Percentiles rank a stretch among this genome's conserved stretches.
These are phyloP conservation scores for Globisporangium perplexum DNA, from an alignment of 352 stramenopile species.

Conservation along the genomic window DNA sequence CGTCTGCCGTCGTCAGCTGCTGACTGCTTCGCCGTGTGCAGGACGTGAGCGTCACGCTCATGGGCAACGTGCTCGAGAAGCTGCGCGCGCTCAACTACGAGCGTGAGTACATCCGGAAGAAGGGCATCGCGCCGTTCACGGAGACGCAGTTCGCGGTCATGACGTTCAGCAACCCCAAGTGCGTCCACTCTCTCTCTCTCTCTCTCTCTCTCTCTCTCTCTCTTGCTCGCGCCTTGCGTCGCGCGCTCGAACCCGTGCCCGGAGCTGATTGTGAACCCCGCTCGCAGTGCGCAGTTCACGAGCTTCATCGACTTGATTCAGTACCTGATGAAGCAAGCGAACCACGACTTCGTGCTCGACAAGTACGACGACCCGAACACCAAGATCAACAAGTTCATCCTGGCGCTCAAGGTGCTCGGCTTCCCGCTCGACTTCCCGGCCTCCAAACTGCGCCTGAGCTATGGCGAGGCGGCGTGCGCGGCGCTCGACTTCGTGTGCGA, in stretches of 20 bases:
- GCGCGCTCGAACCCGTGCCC: too few species aligned
- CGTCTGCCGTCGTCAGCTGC: background rate
- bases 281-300: constrained; percentile 65
- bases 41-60: constrained; percentile 75
- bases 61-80: constrained; percentile 84
- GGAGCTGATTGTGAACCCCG: too few species aligned
- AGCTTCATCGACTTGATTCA: constrained; percentile 67
- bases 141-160: constrained; percentile 71
- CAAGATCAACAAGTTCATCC: constrained; percentile 85
- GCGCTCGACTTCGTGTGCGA: constrained; percentile 81
- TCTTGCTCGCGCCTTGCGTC: too few species aligned
- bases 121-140: constrained; percentile 55
- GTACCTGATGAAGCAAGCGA: constrained; percentile 69
- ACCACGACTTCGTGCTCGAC: constrained; percentile 79
- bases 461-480: constrained; percentile 69
- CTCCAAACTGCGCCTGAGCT: constrained; percentile 71
- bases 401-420: constrained; percentile 74
- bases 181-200: too few species aligned
- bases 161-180: constrained; percentile 48
- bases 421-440: constrained; percentile 80
- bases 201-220: too few species aligned
- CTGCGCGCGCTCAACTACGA: constrained; percentile 77
- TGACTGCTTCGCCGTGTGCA: constrained; percentile 20
- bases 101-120: constrained; percentile 68
- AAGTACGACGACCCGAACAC: constrained; percentile 88